Evolutionary conservation across 2,329 filamentous ascomycete genomes (phyloP).

Genomic region (Balansia obtecta): DNA sequence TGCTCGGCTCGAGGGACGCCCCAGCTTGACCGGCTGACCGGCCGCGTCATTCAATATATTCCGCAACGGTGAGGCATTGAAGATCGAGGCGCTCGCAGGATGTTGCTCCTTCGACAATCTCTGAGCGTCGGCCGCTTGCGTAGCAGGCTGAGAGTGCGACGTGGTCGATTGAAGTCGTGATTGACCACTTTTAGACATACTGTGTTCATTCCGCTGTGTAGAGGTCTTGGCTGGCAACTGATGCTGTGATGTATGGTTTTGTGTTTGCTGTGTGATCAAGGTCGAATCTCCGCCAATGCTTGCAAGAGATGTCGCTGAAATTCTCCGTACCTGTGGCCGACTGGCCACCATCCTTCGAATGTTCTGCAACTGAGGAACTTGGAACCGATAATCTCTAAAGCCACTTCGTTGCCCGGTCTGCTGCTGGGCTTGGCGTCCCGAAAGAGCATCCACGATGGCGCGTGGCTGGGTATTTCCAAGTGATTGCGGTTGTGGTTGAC

Average conservation of each 20-base stretch:
- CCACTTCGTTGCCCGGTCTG: neutral
- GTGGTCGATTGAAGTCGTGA: neutral
- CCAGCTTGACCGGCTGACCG: conserved; percentile 4
- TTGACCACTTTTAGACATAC: neutral
- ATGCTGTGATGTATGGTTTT: neutral
- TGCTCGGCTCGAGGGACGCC: neutral
- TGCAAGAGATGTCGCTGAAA: neutral
- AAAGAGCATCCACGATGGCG: neutral
- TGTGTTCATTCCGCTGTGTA: neutral
- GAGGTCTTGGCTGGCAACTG: neutral
- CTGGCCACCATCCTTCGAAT: neutral
- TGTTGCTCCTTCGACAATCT: neutral
- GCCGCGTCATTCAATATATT: neutral
- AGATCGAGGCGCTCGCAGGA: neutral
- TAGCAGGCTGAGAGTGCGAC: neutral
- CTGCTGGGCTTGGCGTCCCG: neutral
- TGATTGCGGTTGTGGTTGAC: neutral
- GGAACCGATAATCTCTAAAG: neutral
- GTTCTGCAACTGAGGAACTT: neutral
- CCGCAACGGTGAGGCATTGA: neutral
- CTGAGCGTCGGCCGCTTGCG: neutral
- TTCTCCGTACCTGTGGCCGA: neutral
- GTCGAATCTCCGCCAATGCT: neutral
- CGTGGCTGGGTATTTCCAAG: neutral
- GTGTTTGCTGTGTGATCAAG: neutral